phyloP scores from a whole-genome alignment of 768 basidiomycete species.

The Leccinum barrowsii region DNA sequence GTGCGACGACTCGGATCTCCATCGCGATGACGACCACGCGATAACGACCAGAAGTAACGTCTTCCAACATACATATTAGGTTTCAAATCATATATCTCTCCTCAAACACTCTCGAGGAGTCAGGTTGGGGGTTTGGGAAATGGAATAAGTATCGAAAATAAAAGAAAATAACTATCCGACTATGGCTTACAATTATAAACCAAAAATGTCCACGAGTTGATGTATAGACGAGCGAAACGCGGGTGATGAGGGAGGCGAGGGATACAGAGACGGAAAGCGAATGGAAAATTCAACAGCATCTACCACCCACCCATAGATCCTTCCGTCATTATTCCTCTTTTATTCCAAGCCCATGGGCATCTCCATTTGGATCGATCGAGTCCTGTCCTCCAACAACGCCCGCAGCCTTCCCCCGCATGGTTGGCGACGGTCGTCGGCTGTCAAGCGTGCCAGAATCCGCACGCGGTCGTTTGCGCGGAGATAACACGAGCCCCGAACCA shows the following conservation, averaged over 20 bases:
- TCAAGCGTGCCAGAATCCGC: constrained; percentile 19
- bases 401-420: constrained; percentile 8
- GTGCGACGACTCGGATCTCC: background rate
- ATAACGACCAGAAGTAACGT: background rate
- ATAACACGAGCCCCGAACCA: constrained; percentile 18
- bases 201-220: background rate
- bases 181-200: background rate
- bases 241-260: background rate
- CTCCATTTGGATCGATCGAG: constrained; percentile 13
- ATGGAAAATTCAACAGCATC: background rate
- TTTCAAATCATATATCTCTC: background rate
- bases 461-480: constrained; percentile 30
- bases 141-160: background rate
- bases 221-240: background rate
- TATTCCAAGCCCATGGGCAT: constrained; percentile 15
- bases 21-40: background rate
- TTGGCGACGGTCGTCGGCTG: constrained; percentile 20
- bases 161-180: background rate
- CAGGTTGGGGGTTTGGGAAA: background rate
- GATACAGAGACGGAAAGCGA: background rate
- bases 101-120: background rate
- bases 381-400: constrained; percentile 11
- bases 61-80: background rate
- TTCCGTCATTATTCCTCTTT: constrained; percentile 26
- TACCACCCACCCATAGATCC: background rate